These are phyloP conservation scores for Xylaria scruposa DNA, from an alignment of 495 filamentous ascomycete genomes.

Conservation along the genomic window DNA sequence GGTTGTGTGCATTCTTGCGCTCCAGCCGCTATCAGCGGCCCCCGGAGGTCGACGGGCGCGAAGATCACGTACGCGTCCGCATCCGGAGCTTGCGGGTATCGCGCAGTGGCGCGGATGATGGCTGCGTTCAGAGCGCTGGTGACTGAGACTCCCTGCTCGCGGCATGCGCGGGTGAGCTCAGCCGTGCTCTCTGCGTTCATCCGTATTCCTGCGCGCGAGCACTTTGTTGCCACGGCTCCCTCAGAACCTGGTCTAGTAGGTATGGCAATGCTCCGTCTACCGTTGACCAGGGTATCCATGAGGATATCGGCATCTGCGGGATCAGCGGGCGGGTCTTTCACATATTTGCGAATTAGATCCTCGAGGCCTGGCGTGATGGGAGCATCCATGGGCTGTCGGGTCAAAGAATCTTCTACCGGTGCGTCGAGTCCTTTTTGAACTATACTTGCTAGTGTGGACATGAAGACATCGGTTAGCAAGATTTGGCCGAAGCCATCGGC, in stretches of 20 bases:
- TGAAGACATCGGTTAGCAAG: slow-evolving; percentile 32
- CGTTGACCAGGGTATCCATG: slow-evolving; percentile 3
- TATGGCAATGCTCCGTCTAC: slow-evolving; percentile 26
- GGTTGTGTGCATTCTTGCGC: slow-evolving; percentile 15
- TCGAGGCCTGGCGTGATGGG: slow-evolving; percentile 18
- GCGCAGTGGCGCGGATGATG: slow-evolving; percentile 29
- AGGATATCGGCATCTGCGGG: slow-evolving; percentile 14
- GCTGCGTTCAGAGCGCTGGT: slow-evolving; percentile 35
- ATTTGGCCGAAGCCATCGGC: slow-evolving; percentile 37
- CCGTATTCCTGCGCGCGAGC: background rate
- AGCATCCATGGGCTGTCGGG: background rate
- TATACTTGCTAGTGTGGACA: slow-evolving; percentile 20
- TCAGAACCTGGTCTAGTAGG: slow-evolving; percentile 13
- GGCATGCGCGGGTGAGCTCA: slow-evolving; percentile 21
- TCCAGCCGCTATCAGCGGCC: slow-evolving; percentile 6
- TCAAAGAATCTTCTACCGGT: background rate
- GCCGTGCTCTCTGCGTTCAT: slow-evolving; percentile 3
- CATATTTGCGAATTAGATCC: background rate
- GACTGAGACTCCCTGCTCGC: slow-evolving; percentile 20
- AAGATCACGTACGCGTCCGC: slow-evolving; percentile 28
- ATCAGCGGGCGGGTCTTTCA: background rate
- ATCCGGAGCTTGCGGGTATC: slow-evolving; percentile 19
- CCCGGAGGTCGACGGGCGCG: slow-evolving; percentile 33
- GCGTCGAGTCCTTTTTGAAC: background rate
- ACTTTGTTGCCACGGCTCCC: background rate